Evolutionary conservation across 2,329 filamentous ascomycete genomes (phyloP).

Genomic region (Penicillium olsonii): DNA sequence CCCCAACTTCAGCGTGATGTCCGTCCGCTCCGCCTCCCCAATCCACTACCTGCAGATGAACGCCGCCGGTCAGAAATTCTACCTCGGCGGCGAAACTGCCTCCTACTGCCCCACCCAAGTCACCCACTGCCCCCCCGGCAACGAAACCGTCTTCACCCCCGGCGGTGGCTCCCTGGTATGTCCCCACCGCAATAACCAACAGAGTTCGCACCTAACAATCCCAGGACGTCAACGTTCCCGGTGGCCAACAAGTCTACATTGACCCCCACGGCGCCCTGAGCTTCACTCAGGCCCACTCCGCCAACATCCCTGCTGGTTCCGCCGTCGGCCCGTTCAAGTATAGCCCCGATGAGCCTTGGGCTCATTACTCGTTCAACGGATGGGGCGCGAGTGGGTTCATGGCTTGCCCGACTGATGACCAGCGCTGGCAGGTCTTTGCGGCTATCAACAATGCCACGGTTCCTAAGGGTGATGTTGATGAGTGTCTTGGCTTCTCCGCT

Average conservation of each 20-base stretch:
- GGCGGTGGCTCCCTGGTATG: conserved; percentile 40
- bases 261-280: conserved; percentile 55
- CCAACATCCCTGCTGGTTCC: conserved; percentile 53
- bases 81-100: conserved; percentile 48
- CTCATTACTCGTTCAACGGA: conserved; percentile 34
- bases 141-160: conserved; percentile 49
- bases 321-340: conserved; percentile 53
- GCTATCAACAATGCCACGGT: conserved; percentile 43
- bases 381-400: conserved; percentile 45
- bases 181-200: conserved; percentile 5
- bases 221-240: conserved; percentile 58
- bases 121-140: conserved; percentile 48
- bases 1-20: conserved; percentile 46
- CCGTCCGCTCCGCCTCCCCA: conserved; percentile 49
- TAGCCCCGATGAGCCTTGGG: conserved; percentile 27
- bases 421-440: conserved; percentile 46
- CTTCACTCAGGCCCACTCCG: conserved; percentile 61
- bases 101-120: conserved; percentile 52
- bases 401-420: conserved; percentile 42
- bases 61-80: conserved; percentile 53
- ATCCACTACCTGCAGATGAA: conserved; percentile 52
- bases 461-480: conserved; percentile 38
- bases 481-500: conserved; percentile 45
- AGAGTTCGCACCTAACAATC: conserved; percentile 24
- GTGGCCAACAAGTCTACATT: conserved; percentile 65